These are phyloP conservation scores for Talaromyces proteolyticus DNA, from an alignment of 495 filamentous ascomycete genomes.

Conservation along the genomic window DNA sequence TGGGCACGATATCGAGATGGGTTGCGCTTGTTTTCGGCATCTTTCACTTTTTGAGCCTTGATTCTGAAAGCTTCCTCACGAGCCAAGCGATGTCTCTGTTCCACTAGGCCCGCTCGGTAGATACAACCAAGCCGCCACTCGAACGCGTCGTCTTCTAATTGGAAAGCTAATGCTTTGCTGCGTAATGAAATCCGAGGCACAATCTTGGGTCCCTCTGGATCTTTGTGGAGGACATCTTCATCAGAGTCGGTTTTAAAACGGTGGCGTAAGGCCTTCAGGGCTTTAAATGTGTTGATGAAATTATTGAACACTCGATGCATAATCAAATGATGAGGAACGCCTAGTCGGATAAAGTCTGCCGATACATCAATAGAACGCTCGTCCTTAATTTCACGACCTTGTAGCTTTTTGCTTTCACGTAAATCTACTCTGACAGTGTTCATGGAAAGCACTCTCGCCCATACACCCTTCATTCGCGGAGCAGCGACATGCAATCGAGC, in stretches of 20 bases:
- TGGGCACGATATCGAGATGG: conserved; percentile 46
- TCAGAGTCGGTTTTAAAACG: conserved; percentile 80
- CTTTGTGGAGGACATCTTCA: conserved; percentile 79
- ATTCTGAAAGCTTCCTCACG: conserved; percentile 84
- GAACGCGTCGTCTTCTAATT: conserved; percentile 93
- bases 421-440: conserved; percentile 75
- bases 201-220: conserved; percentile 75
- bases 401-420: conserved; percentile 65
- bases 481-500: conserved; percentile 80
- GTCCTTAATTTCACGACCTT: conserved; percentile 51
- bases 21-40: conserved; percentile 48
- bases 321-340: conserved; percentile 90
- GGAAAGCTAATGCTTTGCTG: conserved; percentile 75
- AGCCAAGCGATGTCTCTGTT: conserved; percentile 83
- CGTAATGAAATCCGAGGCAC: conserved; percentile 80
- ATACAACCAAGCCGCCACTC: conserved; percentile 95
- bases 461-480: conserved; percentile 71
- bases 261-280: conserved; percentile 82
- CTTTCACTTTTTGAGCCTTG: conserved; percentile 80
- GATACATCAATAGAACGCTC: conserved; percentile 82
- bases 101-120: conserved; percentile 78
- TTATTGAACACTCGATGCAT: conserved; percentile 92
- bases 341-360: conserved; percentile 79
- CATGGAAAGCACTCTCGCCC: conserved; percentile 80
- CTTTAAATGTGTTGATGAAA: conserved; percentile 78